Conservation (phyloP, 2,329 filamentous ascomycete genomes). For the Arachnopeziza araneosa region DNA sequence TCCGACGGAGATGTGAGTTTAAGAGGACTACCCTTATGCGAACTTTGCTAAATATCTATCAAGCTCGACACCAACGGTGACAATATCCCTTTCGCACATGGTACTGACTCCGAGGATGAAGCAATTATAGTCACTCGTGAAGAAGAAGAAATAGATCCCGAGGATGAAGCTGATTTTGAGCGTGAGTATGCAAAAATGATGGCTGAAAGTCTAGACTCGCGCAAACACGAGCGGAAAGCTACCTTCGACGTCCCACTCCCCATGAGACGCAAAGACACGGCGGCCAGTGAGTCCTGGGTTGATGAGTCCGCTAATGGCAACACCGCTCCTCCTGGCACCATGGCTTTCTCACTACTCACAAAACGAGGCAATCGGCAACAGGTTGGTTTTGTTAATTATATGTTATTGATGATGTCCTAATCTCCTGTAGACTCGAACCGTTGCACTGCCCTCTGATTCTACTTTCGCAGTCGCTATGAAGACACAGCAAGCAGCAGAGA, state of each 20-base stretch:
- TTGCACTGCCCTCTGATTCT: constrained; percentile 85
- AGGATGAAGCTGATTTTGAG: constrained; percentile 95
- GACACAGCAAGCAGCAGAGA: constrained; percentile 88
- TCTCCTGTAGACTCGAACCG: constrained; percentile 67
- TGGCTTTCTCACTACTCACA: constrained; percentile 94
- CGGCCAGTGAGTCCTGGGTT: constrained; percentile 33
- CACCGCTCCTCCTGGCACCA: constrained; percentile 50
- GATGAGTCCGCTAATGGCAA: constrained; percentile 35
- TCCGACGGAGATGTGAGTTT: constrained; percentile 53
- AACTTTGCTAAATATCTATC: background rate
- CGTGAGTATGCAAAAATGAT: constrained; percentile 98
- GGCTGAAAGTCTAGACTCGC: constrained; percentile 91
- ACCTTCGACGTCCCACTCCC: constrained; percentile 97
- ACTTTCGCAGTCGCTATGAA: constrained; percentile 96
- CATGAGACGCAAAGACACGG: constrained; percentile 60
- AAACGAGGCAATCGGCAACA: constrained; percentile 96
- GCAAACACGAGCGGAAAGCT: constrained; percentile 92
- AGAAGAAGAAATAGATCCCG: constrained; percentile 84
- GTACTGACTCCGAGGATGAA: constrained; percentile 70
- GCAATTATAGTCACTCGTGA: constrained; percentile 87
- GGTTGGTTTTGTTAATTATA: constrained; percentile 41
- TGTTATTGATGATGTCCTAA: constrained; percentile 8
- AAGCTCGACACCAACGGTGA: constrained; percentile 41
- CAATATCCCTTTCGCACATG: constrained; percentile 44
- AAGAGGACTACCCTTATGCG: constrained; percentile 15